These are phyloP conservation scores for Trypanosoma melophagium DNA, from an alignment of 208 protist species.

Conservation along the genomic window DNA sequence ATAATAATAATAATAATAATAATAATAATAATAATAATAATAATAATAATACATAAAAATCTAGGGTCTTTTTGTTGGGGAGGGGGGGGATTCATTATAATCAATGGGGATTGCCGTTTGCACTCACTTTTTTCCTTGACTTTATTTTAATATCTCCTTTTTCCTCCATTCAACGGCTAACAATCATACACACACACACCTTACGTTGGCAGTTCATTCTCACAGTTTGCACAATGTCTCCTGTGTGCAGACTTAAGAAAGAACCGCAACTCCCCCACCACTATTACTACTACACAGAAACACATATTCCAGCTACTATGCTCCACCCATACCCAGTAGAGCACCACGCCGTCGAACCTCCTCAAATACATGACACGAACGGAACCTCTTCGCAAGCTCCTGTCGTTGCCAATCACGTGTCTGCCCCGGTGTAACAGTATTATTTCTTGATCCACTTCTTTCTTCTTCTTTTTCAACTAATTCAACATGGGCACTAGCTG, in stretches of 20 bases:
- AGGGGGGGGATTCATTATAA: too few species aligned
- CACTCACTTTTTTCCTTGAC: neutral
- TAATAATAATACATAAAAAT: too few species aligned
- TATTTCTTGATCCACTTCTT: neutral
- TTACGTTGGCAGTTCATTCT: too few species aligned
- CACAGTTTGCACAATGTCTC: neutral
- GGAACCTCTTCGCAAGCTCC: conserved; percentile 6
- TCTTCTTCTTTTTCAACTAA: neutral
- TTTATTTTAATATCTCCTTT: neutral
- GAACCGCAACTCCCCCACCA: neutral
- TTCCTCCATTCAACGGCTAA: neutral
- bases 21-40: neutral
- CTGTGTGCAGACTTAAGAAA: neutral
- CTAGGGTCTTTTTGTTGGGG: too few species aligned
- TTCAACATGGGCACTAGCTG: conserved; percentile 4
- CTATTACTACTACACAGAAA: neutral
- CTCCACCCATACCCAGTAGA: conserved; percentile 5
- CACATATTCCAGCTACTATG: neutral
- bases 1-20: neutral
- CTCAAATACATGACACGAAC: conserved; percentile 7
- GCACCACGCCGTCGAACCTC: conserved; percentile 1
- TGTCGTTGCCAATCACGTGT: neutral
- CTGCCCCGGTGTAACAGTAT: neutral
- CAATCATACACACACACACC: neutral
- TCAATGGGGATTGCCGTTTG: neutral